Base-by-base conservation (phyloP, 805 yeast genomes). In the Barnettozyma siamensis region DNA sequence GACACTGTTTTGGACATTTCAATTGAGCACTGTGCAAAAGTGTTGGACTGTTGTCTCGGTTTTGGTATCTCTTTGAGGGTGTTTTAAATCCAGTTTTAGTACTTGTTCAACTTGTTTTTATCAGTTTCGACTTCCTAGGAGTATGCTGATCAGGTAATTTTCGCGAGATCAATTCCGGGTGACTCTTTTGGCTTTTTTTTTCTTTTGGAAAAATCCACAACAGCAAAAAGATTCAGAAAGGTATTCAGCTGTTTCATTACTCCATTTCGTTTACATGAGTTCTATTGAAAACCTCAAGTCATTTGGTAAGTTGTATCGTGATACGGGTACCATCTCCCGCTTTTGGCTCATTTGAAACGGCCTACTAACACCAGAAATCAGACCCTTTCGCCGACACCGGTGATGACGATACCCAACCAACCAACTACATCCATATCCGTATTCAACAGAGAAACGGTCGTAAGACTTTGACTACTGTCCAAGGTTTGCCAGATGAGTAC, bases 311-410 rank as follows among this genome's bases (percentile, higher is more conserved):
- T 38, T 9, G 9, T n/a, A n/a, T n/a, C n/a, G n/a, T n/a, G n/a
- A n/a, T n/a, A n/a, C n/a, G n/a, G n/a, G n/a, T n/a, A n/a, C n/a
- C n/a, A n/a, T n/a, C n/a, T n/a, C n/a, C n/a, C n/a, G n/a, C n/a
- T n/a, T n/a, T n/a, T n/a, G n/a, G n/a, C n/a, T n/a, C n/a, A n/a
- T n/a, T n/a, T n/a, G n/a, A n/a, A n/a, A n/a, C n/a, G n/a, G n/a
- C n/a, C n/a, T n/a, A n/a, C n/a, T n/a, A n/a, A n/a, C n/a, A n/a
- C n/a, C n/a, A n/a, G n/a, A n/a, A n/a, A n/a, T n/a, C 37, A 75
- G 96, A 91, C 73, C 99, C 99, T 50, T 91, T 91, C 82, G 97
- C 98, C 82, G 99, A 91, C 70, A 89, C 97, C 72, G 98, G 97
- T 76, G 98, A 91, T 79, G 94, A 93, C 73, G 96, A 91, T 68